Evolutionary conservation across 2,329 filamentous ascomycete species (phyloP), one percentile per base, ranked within the genome.

Genomic region (Paramyrothecium sp.): DNA sequence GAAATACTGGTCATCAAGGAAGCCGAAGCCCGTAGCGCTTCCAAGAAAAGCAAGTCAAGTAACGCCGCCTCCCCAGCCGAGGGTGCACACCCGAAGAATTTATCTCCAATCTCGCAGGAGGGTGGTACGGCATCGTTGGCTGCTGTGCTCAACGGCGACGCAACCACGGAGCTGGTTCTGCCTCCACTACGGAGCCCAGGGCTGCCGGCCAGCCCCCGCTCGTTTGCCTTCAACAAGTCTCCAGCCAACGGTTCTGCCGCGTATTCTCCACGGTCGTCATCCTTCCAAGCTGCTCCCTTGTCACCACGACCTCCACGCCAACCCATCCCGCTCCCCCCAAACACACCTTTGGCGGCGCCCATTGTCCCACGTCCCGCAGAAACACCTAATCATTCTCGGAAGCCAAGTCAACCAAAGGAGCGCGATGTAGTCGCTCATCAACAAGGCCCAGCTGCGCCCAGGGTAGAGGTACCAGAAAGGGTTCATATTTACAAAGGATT

Each of bases 281-380:
- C 56, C 34, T 76, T 80, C 54, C 69, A 79, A 21, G 78, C 77
- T 8, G 69, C 84, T 52, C 86, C 88, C 50, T 77, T 91, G 30
- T 90, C 89, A 7, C 89, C 91, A 7, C 86, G 91, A 64, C 84
- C 89, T 51, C 88, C 89, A 33, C 86, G 89, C 63, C 87, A 91
- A 63, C 84, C 89, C 2, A 88, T 91, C 50, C 89, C 89, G 3
- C 75, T 92, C 34, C 88, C 89, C 19, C 87, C 87, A 21, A 87
- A 87, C 58, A 89, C 89, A 0, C 84, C 89, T 12, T 79, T 88
- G 54, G 82, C 85, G 19, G 84, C 85, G n/a, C 79, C 82, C 49
- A 56, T 55, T 16, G 55, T 59, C 49, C 54, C 44, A n/a, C 33
- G 34, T 4, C 33, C 48, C 22, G 54, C 55, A 10, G 63, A 65